These are phyloP conservation scores for Fusarium falciforme DNA, from an alignment of 2,329 filamentous ascomycete genomes.

Conservation along the genomic window DNA sequence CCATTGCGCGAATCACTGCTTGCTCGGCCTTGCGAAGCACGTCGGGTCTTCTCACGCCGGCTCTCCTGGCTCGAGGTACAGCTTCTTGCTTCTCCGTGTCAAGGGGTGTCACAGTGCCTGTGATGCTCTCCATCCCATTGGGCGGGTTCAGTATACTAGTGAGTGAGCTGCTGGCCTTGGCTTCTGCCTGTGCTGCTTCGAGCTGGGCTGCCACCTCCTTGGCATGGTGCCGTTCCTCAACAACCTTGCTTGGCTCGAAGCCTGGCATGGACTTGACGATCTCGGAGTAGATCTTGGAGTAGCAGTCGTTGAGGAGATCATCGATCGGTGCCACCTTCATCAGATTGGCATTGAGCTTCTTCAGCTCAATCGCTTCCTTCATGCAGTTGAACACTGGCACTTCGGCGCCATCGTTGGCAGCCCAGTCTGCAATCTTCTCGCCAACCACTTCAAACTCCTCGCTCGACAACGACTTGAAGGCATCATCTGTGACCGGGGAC, in stretches of 20 bases:
- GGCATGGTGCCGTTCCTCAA: conserved; percentile 58
- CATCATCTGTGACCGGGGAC: conserved; percentile 60
- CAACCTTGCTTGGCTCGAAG: conserved; percentile 58
- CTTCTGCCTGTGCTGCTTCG: conserved; percentile 49
- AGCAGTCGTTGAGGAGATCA: conserved; percentile 92
- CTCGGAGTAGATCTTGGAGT: conserved; percentile 79
- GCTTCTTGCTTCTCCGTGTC: conserved; percentile 56
- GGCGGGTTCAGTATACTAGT: conserved; percentile 57
- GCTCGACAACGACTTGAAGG: conserved; percentile 63
- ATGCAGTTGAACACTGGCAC: conserved; percentile 63
- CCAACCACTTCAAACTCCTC: conserved; percentile 70
- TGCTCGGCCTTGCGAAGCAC: conserved; percentile 72
- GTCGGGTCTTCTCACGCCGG: conserved; percentile 65
- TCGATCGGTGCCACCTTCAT: conserved; percentile 90
- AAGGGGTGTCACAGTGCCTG: conserved; percentile 49
- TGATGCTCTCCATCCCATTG: conserved; percentile 52
- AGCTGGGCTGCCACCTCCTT: conserved; percentile 55
- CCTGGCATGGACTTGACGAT: conserved; percentile 70
- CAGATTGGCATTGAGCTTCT: conserved; percentile 83
- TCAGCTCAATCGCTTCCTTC: conserved; percentile 69
- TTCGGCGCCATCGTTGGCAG: conserved; percentile 52
- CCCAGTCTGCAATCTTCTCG: conserved; percentile 67
- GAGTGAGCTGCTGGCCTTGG: conserved; percentile 51
- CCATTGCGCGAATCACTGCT: conserved; percentile 62
- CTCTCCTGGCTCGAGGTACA: conserved; percentile 54